Evolutionary conservation across 208 protist species (phyloP).

Genomic region (Blastocrithidia nonstop): DNA sequence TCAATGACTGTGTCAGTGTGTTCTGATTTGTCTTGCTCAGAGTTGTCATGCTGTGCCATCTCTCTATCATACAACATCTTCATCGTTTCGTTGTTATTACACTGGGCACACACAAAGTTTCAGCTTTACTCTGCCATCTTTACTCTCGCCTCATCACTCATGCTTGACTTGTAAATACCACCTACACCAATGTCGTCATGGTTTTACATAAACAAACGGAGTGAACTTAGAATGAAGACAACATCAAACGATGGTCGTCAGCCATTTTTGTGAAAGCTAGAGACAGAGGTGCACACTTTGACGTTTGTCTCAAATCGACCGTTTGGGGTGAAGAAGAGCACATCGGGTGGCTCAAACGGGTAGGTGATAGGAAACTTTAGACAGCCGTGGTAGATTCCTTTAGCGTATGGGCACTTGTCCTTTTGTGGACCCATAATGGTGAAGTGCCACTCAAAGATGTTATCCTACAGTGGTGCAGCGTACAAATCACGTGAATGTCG

Average conservation of each 20-base stretch:
- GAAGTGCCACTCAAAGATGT: constrained; percentile 98
- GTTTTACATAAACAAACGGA: constrained; percentile 74
- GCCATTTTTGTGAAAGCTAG: constrained; percentile 77
- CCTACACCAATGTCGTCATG: constrained; percentile 69
- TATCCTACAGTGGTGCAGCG: constrained; percentile 62
- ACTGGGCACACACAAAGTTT: constrained; percentile 22
- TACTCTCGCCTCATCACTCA: constrained; percentile 17
- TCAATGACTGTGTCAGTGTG: constrained; percentile 8
- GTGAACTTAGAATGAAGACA: constrained; percentile 32
- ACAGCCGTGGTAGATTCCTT: constrained; percentile 79
- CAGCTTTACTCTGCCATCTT: constrained; percentile 28
- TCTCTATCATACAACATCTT: constrained; percentile 3
- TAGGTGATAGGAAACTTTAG: constrained; percentile 73
- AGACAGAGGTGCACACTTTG: constrained; percentile 82
- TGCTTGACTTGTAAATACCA: constrained; percentile 19
- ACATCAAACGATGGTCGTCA: constrained; percentile 78
- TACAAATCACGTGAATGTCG: constrained; percentile 51
- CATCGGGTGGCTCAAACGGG: constrained; percentile 74
- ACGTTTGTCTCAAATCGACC: constrained; percentile 65
- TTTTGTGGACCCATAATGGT: constrained; percentile 83
- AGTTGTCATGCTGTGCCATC: constrained; percentile 39
- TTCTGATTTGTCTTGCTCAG: constrained; percentile 17
- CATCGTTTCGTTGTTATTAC: no score
- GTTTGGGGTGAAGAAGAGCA: constrained; percentile 78
- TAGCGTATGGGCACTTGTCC: constrained; percentile 22